A percentile compares a stretch with the other conserved stretches of the same genome.
These are phyloP conservation scores for Colletotrichum phormii DNA, from an alignment of 2,329 filamentous ascomycete genomes.

Conservation along the genomic window DNA sequence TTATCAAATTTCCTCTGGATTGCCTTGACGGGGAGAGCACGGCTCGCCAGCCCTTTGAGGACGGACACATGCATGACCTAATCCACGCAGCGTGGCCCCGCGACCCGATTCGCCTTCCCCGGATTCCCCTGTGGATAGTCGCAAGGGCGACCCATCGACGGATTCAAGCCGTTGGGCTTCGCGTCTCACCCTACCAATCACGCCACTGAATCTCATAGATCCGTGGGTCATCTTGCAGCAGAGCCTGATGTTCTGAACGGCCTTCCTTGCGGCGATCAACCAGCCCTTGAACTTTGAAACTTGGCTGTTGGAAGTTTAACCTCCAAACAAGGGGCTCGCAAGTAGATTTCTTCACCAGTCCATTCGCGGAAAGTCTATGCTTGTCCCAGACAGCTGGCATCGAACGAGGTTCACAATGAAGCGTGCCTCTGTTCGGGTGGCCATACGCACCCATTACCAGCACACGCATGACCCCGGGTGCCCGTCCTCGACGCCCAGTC, in stretches of 20 bases:
- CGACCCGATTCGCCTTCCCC: slow-evolving; percentile 1
- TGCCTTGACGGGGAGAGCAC: slow-evolving; percentile 13
- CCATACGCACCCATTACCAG: neutral
- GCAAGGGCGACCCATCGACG: slow-evolving; percentile 22
- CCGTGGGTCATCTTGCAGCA: slow-evolving; percentile 9
- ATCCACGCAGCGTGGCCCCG: slow-evolving; percentile 1
- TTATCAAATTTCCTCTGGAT: slow-evolving; percentile 16
- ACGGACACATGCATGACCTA: slow-evolving; percentile 14
- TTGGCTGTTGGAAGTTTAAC: slow-evolving; percentile 32
- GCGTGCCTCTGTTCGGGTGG: neutral
- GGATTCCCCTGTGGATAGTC: slow-evolving; percentile 18
- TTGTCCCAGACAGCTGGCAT: neutral
- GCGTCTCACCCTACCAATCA: slow-evolving; percentile 8
- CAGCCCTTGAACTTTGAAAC: slow-evolving; percentile 28
- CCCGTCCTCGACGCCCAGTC: slow-evolving; percentile 2
- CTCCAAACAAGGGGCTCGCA: slow-evolving; percentile 14
- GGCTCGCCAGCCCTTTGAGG: neutral
- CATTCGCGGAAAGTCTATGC: slow-evolving; percentile 5
- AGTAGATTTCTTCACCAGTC: neutral
- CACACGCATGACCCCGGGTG: slow-evolving; percentile 10
- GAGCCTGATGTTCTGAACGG: slow-evolving; percentile 22
- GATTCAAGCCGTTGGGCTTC: neutral
- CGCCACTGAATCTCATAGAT: neutral
- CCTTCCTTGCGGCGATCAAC: slow-evolving; percentile 26
- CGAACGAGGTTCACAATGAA: slow-evolving; percentile 5